Conservation (phyloP, 2,329 filamentous ascomycete genomes). For the Dendryphion nanum region DNA sequence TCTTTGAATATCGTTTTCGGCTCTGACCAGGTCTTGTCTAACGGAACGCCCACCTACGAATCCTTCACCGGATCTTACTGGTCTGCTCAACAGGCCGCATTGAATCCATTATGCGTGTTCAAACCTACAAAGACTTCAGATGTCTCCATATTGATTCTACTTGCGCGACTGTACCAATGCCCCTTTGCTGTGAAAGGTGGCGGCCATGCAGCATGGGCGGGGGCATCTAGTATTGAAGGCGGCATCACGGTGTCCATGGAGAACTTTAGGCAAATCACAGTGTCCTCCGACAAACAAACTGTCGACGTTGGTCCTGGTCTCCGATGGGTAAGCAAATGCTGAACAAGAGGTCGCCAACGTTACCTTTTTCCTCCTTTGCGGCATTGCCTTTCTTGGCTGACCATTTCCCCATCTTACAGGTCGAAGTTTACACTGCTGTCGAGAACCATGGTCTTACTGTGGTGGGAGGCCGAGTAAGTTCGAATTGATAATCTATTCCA, state of each 20-base stretch:
- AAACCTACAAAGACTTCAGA: constrained; percentile 18
- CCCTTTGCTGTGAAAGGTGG: constrained; percentile 47
- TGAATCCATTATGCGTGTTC: constrained; percentile 28
- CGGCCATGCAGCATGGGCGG: constrained; percentile 42
- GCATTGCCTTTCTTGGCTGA: too few species aligned
- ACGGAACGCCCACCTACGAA: constrained; percentile 16
- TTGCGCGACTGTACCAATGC: constrained; percentile 24
- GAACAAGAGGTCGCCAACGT: too few species aligned
- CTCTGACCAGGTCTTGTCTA: constrained; percentile 12
- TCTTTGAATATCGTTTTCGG: constrained; percentile 23
- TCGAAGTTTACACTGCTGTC: constrained; percentile 31
- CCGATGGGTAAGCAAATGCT: constrained; percentile 30
- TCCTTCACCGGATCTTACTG: constrained; percentile 23
- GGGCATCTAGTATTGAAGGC: constrained; percentile 41
- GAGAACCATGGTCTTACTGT: constrained; percentile 25
- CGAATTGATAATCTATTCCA: too few species aligned
- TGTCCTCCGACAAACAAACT: constrained; percentile 23
- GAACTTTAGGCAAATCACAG: constrained; percentile 24
- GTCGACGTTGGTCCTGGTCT: constrained; percentile 33
- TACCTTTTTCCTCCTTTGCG: too few species aligned
- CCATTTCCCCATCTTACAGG: too few species aligned
- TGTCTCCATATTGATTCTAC: constrained; percentile 17
- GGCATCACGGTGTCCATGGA: constrained; percentile 47
- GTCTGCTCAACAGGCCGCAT: constrained; percentile 24
- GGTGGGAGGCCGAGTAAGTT: constrained; percentile 30